Evolutionary conservation across 2,329 filamentous ascomycete species (phyloP).

Genomic region (Elsinoe australis): DNA sequence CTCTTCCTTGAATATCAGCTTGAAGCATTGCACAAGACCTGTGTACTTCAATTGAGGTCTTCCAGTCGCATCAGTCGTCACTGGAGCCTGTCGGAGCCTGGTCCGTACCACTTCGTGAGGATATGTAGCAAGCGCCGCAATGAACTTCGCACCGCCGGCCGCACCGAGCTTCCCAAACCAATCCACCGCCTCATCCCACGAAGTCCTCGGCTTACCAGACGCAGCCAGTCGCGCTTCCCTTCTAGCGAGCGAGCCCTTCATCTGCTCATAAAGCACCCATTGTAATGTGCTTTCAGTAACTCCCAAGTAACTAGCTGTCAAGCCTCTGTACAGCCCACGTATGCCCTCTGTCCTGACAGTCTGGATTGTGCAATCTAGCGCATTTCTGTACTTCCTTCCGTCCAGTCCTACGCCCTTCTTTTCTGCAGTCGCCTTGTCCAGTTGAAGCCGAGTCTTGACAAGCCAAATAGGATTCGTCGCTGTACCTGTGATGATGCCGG

Average conservation of each 20-base stretch:
- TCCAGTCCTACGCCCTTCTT: constrained; percentile 43
- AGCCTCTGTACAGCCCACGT: constrained; percentile 74
- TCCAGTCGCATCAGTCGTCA: constrained; percentile 36
- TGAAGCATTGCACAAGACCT: constrained; percentile 81
- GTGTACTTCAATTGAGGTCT: constrained; percentile 75
- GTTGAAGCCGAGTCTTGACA: constrained; percentile 84
- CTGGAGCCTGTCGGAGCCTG: constrained; percentile 75
- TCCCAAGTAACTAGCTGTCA: constrained; percentile 86
- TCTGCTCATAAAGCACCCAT: constrained; percentile 89
- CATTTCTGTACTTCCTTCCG: constrained; percentile 72
- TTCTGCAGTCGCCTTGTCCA: constrained; percentile 75
- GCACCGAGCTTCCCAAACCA: constrained; percentile 73
- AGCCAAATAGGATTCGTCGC: constrained; percentile 96
- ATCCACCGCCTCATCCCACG: constrained; percentile 66
- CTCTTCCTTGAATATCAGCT: constrained; percentile 79
- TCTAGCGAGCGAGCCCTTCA: constrained; percentile 65
- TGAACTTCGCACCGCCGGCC: constrained; percentile 75
- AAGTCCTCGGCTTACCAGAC: constrained; percentile 54
- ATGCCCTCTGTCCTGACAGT: constrained; percentile 74
- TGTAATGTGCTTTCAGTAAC: constrained; percentile 86
- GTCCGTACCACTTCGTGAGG: constrained; percentile 89
- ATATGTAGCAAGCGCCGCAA: constrained; percentile 79
- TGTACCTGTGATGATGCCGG: constrained; percentile 79
- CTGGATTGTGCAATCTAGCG: constrained; percentile 77
- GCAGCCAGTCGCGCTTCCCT: constrained; percentile 52